These are phyloP conservation scores for Omphalea diandra DNA, from an alignment of 441 rosid genomes.

Conservation along the genomic window DNA sequence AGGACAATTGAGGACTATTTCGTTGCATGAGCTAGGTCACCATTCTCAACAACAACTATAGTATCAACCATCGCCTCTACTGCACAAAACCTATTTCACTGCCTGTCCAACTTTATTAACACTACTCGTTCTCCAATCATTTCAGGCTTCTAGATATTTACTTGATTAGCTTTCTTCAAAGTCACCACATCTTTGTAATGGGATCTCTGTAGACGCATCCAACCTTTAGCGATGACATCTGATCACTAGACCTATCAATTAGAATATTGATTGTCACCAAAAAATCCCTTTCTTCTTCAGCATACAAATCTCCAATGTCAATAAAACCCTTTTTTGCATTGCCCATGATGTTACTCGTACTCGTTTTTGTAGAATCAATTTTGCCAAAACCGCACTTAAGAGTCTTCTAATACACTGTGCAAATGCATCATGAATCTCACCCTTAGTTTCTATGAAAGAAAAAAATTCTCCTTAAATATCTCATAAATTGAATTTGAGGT, in stretches of 20 bases:
- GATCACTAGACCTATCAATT: slow-evolving; percentile 33
- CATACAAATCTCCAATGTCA: slow-evolving; percentile 82
- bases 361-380: slow-evolving; percentile 64
- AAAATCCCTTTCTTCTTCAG: slow-evolving; percentile 89
- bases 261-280: slow-evolving; percentile 60
- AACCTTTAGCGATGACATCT: slow-evolving; percentile 55
- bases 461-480: slow-evolving; percentile 86
- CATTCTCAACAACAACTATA: slow-evolving; percentile 67
- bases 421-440: slow-evolving; percentile 90
- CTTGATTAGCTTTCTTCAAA: slow-evolving; percentile 44
- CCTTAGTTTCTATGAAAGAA: slow-evolving; percentile 87
- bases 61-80: slow-evolving; percentile 85
- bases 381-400: slow-evolving; percentile 58
- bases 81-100: slow-evolving; percentile 72
- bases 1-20: no score
- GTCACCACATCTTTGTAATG: slow-evolving; percentile 49
- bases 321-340: slow-evolving; percentile 52
- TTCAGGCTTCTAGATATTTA: slow-evolving; percentile 57
- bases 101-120: slow-evolving; percentile 83
- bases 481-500: slow-evolving; percentile 80
- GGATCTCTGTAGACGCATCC: slow-evolving; percentile 74
- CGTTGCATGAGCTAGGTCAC: slow-evolving; percentile 65
- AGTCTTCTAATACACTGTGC: slow-evolving; percentile 98
- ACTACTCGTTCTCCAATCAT: slow-evolving; percentile 38
- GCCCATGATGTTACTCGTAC: slow-evolving; percentile 40